These are phyloP conservation scores for Lentinula raphanica DNA, from an alignment of 768 basidiomycete species.

Conservation along the genomic window DNA sequence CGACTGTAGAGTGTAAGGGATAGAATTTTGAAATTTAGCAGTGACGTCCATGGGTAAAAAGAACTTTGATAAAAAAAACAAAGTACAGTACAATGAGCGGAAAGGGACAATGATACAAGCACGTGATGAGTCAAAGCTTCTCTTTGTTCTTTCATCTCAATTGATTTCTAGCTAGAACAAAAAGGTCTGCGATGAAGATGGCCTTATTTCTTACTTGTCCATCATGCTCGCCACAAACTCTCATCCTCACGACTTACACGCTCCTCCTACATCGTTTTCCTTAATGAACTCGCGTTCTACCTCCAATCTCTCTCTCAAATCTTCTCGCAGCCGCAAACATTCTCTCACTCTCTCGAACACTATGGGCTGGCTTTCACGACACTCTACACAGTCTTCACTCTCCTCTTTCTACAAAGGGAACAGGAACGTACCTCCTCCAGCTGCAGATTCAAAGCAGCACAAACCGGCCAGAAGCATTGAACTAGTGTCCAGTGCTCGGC, in stretches of 20 bases:
- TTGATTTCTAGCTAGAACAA: background rate
- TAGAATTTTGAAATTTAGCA: constrained; percentile 35
- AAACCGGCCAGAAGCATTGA: constrained; percentile 38
- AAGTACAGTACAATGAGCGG: background rate
- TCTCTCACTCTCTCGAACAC: constrained; percentile 38
- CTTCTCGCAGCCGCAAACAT: constrained; percentile 20
- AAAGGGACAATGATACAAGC: background rate
- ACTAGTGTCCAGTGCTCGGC: constrained; percentile 24
- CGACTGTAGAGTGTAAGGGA: constrained; percentile 45
- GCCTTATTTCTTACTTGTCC: constrained; percentile 15
- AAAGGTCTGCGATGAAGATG: constrained; percentile 8
- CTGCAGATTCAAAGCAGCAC: constrained; percentile 38
- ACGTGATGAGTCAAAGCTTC: background rate
- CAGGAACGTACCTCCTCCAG: constrained; percentile 19
- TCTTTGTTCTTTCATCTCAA: constrained; percentile 1
- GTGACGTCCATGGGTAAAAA: background rate
- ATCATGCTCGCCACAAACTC: constrained; percentile 18
- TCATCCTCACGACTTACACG: constrained; percentile 17
- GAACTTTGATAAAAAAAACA: too few species aligned
- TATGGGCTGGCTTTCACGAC: constrained; percentile 50
- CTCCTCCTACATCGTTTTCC: constrained; percentile 17
- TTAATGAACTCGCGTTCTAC: constrained; percentile 14
- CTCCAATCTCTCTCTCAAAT: constrained; percentile 18
- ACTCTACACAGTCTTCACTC: constrained; percentile 25
- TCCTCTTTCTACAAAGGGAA: constrained; percentile 25